Percentiles rank a stretch among this genome's conserved stretches.
Evolutionary conservation across 306 rosid species (phyloP).

Genomic region (Prunus dulcis): DNA sequence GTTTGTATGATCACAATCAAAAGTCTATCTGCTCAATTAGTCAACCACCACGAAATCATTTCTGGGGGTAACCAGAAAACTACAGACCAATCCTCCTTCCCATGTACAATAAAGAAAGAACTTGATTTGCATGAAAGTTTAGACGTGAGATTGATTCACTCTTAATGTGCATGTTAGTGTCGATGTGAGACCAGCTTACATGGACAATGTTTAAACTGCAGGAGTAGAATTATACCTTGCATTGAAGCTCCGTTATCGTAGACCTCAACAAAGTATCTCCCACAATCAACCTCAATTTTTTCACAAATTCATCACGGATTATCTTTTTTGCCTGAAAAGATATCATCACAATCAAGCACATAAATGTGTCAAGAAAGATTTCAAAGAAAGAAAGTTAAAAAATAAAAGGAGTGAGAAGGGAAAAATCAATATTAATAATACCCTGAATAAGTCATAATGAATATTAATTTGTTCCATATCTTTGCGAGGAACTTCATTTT

Average conservation of each 20-base stretch:
- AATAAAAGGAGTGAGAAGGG: neutral
- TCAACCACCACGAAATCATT: neutral
- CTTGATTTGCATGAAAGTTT: neutral
- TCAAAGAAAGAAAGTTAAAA: conserved; percentile 2
- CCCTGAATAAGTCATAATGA: conserved; percentile 55
- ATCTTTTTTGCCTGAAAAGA: conserved; percentile 60
- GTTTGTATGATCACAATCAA: neutral
- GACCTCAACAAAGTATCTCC: conserved; percentile 74
- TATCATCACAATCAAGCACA: neutral
- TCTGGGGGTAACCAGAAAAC: neutral
- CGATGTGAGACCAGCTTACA: neutral
- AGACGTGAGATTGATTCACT: neutral
- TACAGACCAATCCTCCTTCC: neutral
- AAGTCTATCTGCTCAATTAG: neutral
- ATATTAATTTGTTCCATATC: conserved; percentile 39
- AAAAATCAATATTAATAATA: conserved; percentile 33
- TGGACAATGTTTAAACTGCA: neutral
- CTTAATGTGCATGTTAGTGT: neutral
- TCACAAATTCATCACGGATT: conserved; percentile 63
- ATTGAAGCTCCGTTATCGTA: conserved; percentile 50
- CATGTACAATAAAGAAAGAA: neutral
- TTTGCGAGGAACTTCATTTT: conserved; percentile 40
- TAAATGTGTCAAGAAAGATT: conserved; percentile 10
- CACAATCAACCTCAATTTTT: conserved; percentile 61
- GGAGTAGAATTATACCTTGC: conserved; percentile 40